Evolutionary conservation across 176 grass and related monocot genomes (phyloP), one percentile per base, ranked within the genome.

Genomic region (Zoysia japonica): DNA sequence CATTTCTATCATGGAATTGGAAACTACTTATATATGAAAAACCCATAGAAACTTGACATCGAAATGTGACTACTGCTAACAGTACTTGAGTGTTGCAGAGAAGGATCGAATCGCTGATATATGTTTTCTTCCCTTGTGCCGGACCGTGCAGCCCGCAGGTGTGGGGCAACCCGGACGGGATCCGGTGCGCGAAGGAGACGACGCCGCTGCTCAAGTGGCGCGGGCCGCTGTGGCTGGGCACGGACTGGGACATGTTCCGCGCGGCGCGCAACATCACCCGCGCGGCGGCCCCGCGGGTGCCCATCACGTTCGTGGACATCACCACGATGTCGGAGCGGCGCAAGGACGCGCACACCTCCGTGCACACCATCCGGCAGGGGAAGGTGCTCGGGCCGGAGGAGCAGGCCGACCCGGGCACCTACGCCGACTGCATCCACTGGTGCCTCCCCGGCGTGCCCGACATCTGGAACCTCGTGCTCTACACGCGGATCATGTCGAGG

Each of bases 351-450:
- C 93, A 97, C 86, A 91, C 93, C 41, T 93, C 91, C 1, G 93
- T 97, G 57, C 81, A 97, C 88, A 97, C 93, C 80, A 91, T 93
- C 28, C 70, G 90, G 47, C 90, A 93, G 72, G 93, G 93, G 2
- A 76, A 85, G 67, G 38, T 97, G 68, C 66, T 97, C 12, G 90
- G 90, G 7, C 86, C 88, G 40, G 88, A 93, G 79, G 88, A 97
- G 61, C 74, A 94, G 78, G 92, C 95, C 0, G 90, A 98, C 77
- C 95, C 92, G 2, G 11, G 42, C n/a, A 93, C 74, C 48, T 97
- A 90, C 70, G 95, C 95, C 16, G 95, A 97, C 82, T 97, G 95
- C 85, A 92, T 97, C 74, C 95, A 97, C 74, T 97, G 95, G 95
- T 97, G 95, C 80, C 87, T 97, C 47, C 96, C 96, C 38, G 96